Conservation (phyloP, 352 stramenopile genomes). For the Phytopythium cucurbitacearum region DNA sequence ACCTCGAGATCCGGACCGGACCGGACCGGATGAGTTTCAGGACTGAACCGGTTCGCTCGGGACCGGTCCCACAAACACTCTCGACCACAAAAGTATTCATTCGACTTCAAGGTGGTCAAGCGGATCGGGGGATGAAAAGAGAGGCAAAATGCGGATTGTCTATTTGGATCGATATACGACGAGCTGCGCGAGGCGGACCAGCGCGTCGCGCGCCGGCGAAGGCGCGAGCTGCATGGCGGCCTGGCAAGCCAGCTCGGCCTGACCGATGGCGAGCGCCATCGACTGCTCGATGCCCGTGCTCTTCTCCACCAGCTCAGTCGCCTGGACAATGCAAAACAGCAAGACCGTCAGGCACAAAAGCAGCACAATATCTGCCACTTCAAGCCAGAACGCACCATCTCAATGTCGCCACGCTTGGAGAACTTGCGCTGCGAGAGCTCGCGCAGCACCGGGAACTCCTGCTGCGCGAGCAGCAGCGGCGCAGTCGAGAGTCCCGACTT, state of each 20-base stretch:
- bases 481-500: conserved; percentile 96
- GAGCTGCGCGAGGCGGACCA: conserved; percentile 83
- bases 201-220: conserved; percentile 75
- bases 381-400: conserved; percentile 46
- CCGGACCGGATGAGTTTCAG: no score
- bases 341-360: conserved; percentile 1
- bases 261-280: conserved; percentile 93
- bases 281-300: conserved; percentile 91
- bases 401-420: conserved; percentile 87
- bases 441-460: conserved; percentile 91
- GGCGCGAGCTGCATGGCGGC: conserved; percentile 84
- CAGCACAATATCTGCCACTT: conserved; percentile 7
- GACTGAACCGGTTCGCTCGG: no score
- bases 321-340: conserved; percentile 27
- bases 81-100: conserved; percentile 10
- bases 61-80: no score
- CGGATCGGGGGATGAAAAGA: conserved; percentile 20
- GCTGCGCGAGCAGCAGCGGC: conserved; percentile 94
- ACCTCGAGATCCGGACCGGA: neutral
- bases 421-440: conserved; percentile 92
- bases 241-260: conserved; percentile 95
- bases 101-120: conserved; percentile 5
- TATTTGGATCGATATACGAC: conserved; percentile 90
- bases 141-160: conserved; percentile 17
- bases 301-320: conserved; percentile 86